A percentile compares a stretch with the other conserved stretches of the same genome.
Conservation (phyloP, 805 yeast species). For the Lipomyces sp. region DNA sequence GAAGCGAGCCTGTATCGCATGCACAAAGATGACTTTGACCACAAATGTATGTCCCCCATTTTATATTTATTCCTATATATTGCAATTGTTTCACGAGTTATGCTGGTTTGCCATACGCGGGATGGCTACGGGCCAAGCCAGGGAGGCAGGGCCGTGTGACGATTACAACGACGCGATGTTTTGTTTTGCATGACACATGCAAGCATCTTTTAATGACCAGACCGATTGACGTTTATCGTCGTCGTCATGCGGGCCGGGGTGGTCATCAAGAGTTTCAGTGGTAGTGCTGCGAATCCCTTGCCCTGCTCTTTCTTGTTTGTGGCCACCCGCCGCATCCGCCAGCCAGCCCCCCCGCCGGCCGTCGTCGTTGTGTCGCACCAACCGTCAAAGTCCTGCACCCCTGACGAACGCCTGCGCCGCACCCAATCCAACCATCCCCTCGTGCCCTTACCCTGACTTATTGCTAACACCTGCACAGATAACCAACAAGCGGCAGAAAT, state of each 20-base stretch:
- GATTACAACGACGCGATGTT: too few species aligned
- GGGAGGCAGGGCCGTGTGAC: too few species aligned
- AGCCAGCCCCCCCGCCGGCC: too few species aligned
- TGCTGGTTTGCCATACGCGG: too few species aligned
- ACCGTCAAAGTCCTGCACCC: constrained; percentile 16
- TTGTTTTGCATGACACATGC: too few species aligned
- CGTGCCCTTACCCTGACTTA: not conserved
- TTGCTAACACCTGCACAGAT: constrained; percentile 44
- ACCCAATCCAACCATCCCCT: not conserved
- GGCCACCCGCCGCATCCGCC: constrained; percentile 25
- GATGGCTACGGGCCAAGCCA: too few species aligned
- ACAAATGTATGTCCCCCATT: constrained; percentile 64
- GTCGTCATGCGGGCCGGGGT: not conserved
- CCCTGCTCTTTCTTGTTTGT: too few species aligned
- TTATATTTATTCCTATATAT: constrained; percentile 4
- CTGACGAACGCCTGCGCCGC: constrained; percentile 23
- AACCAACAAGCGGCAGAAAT: constrained; percentile 91
- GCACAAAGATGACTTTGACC: constrained; percentile 91
- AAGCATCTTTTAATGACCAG: too few species aligned
- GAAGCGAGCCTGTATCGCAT: constrained; percentile 85
- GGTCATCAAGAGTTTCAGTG: not conserved
- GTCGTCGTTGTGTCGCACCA: constrained; percentile 17
- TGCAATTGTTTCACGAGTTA: not conserved
- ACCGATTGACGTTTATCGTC: too few species aligned
- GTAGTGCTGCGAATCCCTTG: too few species aligned